phyloP scores from a whole-genome alignment of 345 rosid species.

The Hibiscus syriacus region DNA sequence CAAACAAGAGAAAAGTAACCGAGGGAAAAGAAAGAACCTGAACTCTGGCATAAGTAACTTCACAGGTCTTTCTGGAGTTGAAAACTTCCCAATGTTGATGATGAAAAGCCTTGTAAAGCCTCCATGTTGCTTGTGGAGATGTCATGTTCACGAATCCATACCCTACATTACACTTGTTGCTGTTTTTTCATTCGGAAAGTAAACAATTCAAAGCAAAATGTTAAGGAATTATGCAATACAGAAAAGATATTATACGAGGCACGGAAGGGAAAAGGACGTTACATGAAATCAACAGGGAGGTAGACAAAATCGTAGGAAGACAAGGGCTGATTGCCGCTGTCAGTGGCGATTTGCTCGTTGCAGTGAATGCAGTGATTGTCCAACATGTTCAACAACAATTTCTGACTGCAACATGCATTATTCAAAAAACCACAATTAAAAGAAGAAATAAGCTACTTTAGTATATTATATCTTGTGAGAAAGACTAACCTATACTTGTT shows the following conservation, averaged over 20 bases:
- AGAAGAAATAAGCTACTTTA: neutral
- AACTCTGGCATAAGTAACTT: constrained; percentile 80
- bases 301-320: constrained; percentile 92
- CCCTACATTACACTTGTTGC: constrained; percentile 93
- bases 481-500: constrained; percentile 71
- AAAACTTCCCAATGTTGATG: constrained; percentile 72
- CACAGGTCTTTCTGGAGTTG: constrained; percentile 76
- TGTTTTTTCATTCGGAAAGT: constrained; percentile 16
- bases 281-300: constrained; percentile 94
- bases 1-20: neutral
- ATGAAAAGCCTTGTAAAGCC: constrained; percentile 80
- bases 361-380: constrained; percentile 88
- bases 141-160: constrained; percentile 99
- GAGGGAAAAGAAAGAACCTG: constrained; percentile 39
- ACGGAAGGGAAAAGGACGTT: constrained; percentile 4
- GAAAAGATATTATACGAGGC: too few relatives aligned
- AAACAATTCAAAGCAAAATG: neutral
- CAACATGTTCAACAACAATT: constrained; percentile 65
- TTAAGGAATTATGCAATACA: neutral
- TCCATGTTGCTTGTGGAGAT: constrained; percentile 59
- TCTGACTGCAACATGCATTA: constrained; percentile 32
- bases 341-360: constrained; percentile 57
- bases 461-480: too few relatives aligned
- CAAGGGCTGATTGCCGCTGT: constrained; percentile 39
- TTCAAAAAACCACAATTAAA: neutral